Base-by-base conservation (phyloP, 140 eudicot species). In the Oenanthe javanica region DNA sequence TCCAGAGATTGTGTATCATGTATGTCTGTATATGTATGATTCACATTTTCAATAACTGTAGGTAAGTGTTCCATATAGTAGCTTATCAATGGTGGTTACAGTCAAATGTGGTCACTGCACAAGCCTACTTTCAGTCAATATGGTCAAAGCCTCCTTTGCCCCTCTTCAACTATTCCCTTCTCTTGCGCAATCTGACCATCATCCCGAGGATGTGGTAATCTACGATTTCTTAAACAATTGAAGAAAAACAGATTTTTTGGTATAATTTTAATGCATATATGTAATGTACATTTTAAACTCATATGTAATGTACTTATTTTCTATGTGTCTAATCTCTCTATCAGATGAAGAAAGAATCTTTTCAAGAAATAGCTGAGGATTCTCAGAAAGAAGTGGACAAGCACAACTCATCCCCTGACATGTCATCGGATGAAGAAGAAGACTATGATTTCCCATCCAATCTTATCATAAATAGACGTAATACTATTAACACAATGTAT, bases 91-190 rank as follows among this genome's bases (percentile, higher is more conserved):
- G 91, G 94, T 87, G 84, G 95, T 88, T 63, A 90, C 96, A 52
- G 97, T 94, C 23, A 86, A 86, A 82, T 94, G 98, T 76, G 98
- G 97, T 10, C 96, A 94, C 84, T 94, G 98, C 89, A 83, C 89
- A 83, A 85, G 85, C 70, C 91, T 94, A 72, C 87, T 94, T 69
- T 86, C 98, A 6, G 97, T 93, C 76, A 87, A 91, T 86, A 90
- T 93, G 97, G 55, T 81, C 80, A 87, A 86, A 81, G 88, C 96
- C 76, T 79, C 91, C 46, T 87, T 89, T 77, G 64, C 87, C 59
- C 97, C 98, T 55, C 80, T 90, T 42, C 93, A 87, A 78, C 87
- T 91, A 72, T 82, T 90, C 79, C 51, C 94, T 83, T 78, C 98
- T 81, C 85, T 85, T 63, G 83, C 84, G 82, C 96, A 89, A 78